Evolutionary conservation across 768 basidiomycete genomes (phyloP), one percentile per base, ranked within the genome.

Genomic region (Lentinula aciculospora): DNA sequence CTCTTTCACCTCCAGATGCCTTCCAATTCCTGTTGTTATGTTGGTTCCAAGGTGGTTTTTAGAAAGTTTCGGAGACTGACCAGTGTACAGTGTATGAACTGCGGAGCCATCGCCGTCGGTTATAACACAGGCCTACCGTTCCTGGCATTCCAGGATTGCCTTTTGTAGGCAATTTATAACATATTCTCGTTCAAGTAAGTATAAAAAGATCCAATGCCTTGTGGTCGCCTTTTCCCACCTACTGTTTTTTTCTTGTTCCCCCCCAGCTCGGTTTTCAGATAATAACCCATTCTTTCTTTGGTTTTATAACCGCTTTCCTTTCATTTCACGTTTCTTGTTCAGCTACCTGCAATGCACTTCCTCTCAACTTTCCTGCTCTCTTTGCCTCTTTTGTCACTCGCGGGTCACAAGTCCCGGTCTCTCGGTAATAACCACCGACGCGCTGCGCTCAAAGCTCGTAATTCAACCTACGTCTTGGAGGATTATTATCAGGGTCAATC

Each of bases 401-500:
- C 53, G 13, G 42, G 29, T 7, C 54, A 55, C 31, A 17, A 21
- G n/a, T 28, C 32, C 28, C 49, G 27, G 13, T 53, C 50, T 25
- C 28, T 50, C 19, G 36, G 58, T 32, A 27, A 39, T 9, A 44
- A 51, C 9, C 58, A 55, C n/a, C 58, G 44, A 32, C 28, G 42
- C 17, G 27, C 23, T 27, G 25, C 54, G 19, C 15, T 51, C 28
- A 36, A 48, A 25, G 25, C 23, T 39, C 59, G 55, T n/a, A 36
- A 23, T 21, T 19, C 42, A 6, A 49, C 44, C 10, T 60, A 60
- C n/a, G 56, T 21, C 5, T 15, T 60, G 31, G 40, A 56, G 28
- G 59, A 60, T 31, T 31, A 32, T 3, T 80, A 72, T 61, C 67
- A 73, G 46, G 86, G 84, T 9, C 63, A 83, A 8, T 76, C 74